Evolutionary conservation across 2,329 filamentous ascomycete genomes (phyloP).

Genomic region (Xylaria arbuscula): DNA sequence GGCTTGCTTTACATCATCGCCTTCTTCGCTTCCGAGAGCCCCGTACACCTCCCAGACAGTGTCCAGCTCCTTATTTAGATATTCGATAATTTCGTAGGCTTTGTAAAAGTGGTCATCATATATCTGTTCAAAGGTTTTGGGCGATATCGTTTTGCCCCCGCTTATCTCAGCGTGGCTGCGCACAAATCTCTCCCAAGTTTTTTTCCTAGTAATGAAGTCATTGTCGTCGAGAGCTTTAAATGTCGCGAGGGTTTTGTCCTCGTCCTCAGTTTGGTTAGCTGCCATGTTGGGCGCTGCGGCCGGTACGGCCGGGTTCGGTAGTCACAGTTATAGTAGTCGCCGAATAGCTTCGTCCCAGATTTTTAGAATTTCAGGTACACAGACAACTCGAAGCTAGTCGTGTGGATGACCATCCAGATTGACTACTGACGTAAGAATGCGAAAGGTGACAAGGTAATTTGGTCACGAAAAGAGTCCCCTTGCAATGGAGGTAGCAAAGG

Average conservation of each 20-base stretch:
- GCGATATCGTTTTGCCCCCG: conserved; percentile 1
- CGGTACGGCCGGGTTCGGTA: conserved; percentile 3
- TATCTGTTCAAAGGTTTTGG: conserved; percentile 20
- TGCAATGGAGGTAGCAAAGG: neutral
- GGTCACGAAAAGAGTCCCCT: neutral
- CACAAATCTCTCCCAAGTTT: neutral
- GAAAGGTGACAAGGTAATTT: neutral
- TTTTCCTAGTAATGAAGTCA: neutral
- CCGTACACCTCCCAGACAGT: neutral
- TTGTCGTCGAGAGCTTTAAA: neutral
- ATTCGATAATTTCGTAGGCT: neutral
- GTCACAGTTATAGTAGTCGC: neutral
- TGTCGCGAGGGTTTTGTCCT: neutral
- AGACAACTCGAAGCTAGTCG: neutral
- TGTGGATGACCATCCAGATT: neutral
- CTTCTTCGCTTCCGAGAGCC: neutral
- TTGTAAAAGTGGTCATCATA: conserved; percentile 23
- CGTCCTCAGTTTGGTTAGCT: neutral
- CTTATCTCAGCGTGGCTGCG: neutral
- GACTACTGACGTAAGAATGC: neutral
- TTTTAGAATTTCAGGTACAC: neutral
- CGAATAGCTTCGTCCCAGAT: neutral
- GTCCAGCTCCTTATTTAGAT: conserved; percentile 5
- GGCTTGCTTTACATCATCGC: neutral
- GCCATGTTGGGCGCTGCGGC: conserved; percentile 28